Base-by-base conservation (phyloP, 2,329 filamentous ascomycete genomes). In the Penicillium sp. region DNA sequence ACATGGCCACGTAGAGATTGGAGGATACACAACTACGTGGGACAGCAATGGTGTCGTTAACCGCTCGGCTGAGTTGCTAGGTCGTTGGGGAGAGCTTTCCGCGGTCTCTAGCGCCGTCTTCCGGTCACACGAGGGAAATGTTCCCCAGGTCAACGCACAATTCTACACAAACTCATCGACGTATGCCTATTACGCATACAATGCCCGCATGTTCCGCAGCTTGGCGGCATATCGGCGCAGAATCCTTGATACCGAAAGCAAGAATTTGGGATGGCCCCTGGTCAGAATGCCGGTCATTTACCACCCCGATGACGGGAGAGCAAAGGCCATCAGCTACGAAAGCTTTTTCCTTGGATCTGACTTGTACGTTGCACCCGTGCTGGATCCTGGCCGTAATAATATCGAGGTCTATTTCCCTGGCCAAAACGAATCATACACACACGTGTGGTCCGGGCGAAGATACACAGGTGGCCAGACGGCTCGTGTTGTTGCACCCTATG, bases 121-220 rank as follows among this genome's bases (percentile, higher is more conserved):
- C 56, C 63, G 69, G n/a, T 66, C 65, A 3, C 69, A 72, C 54
- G 69, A 72, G 55, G 69, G 69, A 10, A 72, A 71, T 56, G 67
- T 72, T 2, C 69, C 69, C 1, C 46, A 60, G 13, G 63, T 71
- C 25, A 72, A 72, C 43, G 62, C 69, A 0, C 69, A 72, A 43
- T 69, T 71, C 61, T 72, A 72, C 55, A 64, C 61, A 49, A 72
- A 72, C 47, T 51, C 55, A 2, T 63, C 66, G 0, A 64, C 69
- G 0, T 70, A 71, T 47, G 56, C 58, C 2, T 73, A 69, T 53
- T 66, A 67, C 46, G 64, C 65, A 2, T 71, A 73, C 58, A 71
- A 70, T 30, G 63, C 68, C 0, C 62, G 69, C 13, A 56, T 73
- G 56, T 72, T 68, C 57, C 58, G 60, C n/a, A 66, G 65, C 14